phyloP scores from a whole-genome alignment of 345 rosid species.

The Populus euphratica region DNA sequence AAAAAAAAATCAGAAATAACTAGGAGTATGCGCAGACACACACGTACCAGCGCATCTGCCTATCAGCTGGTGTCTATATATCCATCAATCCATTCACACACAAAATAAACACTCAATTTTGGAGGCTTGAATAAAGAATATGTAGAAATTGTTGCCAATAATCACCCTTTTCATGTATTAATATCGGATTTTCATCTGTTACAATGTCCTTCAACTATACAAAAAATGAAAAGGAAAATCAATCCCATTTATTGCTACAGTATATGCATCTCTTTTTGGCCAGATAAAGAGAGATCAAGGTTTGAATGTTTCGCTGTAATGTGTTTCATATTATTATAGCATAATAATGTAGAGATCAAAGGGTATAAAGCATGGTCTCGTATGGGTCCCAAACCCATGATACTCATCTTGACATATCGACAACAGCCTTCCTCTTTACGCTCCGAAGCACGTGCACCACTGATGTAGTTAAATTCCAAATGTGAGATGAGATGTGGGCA shows the following conservation, averaged over 20 bases:
- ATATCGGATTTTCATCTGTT: no score
- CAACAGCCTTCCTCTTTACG: slow-evolving; percentile 36
- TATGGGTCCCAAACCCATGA: slow-evolving; percentile 7
- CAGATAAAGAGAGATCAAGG: neutral
- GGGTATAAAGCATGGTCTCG: slow-evolving; percentile 1
- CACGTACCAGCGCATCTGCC: no score
- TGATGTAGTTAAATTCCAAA: neutral
- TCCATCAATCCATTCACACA: no score
- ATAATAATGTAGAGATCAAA: slow-evolving; percentile 4
- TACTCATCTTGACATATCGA: slow-evolving; percentile 1
- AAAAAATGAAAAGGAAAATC: neutral
- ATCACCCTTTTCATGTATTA: no score
- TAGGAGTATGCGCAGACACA: no score
- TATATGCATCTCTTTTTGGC: neutral
- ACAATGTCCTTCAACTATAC: no score
- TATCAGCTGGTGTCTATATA: no score
- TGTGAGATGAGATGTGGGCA: neutral
- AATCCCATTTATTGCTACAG: neutral
- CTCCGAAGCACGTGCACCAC: slow-evolving; percentile 25
- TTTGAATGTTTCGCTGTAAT: neutral
- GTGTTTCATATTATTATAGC: neutral
- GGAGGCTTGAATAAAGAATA: no score
- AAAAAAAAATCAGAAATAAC: no score
- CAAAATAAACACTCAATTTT: no score
- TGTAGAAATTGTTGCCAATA: no score